Evolutionary conservation across 2,329 filamentous ascomycete species (phyloP).

Genomic region (Aspergillus udagawae): DNA sequence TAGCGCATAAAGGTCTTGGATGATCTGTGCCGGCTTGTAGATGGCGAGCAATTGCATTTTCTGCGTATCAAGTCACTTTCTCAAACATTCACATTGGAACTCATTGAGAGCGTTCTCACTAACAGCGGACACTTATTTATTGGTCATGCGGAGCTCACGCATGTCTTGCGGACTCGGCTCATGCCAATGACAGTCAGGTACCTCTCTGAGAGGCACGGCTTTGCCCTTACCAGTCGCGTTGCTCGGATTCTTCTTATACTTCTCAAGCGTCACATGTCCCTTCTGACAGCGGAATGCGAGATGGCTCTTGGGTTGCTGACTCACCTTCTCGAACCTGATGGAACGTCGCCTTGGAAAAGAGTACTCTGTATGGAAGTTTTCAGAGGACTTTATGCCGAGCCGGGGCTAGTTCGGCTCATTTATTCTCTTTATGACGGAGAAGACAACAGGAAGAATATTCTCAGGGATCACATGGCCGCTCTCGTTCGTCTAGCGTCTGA

Average conservation of each 20-base stretch:
- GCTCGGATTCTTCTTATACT: constrained; percentile 79
- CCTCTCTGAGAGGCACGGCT: constrained; percentile 72
- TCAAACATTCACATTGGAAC: constrained; percentile 79
- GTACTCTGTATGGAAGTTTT: constrained; percentile 90
- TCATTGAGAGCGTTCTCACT: constrained; percentile 84
- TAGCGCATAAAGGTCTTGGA: constrained; percentile 63
- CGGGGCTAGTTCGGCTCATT: constrained; percentile 71
- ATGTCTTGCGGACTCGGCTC: constrained; percentile 70
- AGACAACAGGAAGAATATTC: constrained; percentile 67
- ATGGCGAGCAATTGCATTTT: constrained; percentile 78
- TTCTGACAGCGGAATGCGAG: constrained; percentile 74
- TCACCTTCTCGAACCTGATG: constrained; percentile 81
- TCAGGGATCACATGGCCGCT: constrained; percentile 77
- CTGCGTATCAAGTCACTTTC: constrained; percentile 74
- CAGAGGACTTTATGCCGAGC: constrained; percentile 77
- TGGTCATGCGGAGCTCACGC: constrained; percentile 72
- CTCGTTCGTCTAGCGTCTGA: constrained; percentile 93
- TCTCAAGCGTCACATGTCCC: constrained; percentile 70
- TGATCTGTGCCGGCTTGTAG: constrained; percentile 82
- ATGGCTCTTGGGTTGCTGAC: constrained; percentile 78
- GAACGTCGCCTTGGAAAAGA: constrained; percentile 74
- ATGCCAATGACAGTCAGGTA: constrained; percentile 79
- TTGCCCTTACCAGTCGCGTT: constrained; percentile 76
- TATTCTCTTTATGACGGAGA: constrained; percentile 75
- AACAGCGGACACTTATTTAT: constrained; percentile 80